Base-by-base conservation (phyloP, 306 rosid genomes). In the Citrullus mucosospermus region DNA sequence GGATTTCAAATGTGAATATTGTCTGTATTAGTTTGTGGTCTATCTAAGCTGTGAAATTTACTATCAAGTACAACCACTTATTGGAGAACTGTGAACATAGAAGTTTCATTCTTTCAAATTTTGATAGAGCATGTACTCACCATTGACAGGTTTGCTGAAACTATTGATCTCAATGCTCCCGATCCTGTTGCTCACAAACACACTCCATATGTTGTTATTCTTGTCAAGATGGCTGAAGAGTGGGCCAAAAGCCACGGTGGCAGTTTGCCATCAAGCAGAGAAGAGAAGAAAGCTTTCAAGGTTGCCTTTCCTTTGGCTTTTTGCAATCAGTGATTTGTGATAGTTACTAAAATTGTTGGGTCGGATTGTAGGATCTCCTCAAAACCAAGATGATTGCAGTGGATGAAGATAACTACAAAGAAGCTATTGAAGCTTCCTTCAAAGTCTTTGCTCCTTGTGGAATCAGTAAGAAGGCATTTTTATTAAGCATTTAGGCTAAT, bases 371-470 rank as follows among this genome's bases (percentile, higher is more conserved):
- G 99, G 99, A 95, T 22, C 86, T 90, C 84, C 86, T 95, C 73
- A 92, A 90, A 88, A 86, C 91, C 39, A 79, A 88, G 87, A 92
- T 79, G 92, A 77, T 85, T 81, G 90, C 92, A 38, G 80, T 59
- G 75, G 99, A 95, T 85, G 99, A 91, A 84, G 99, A 92, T 84
- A 95, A 95, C 84, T 95, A 95, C 80, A 92, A 59, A 89, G 99
- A 95, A 85, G 99, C 97, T 74, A 88, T 88, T 79, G 97, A 95
- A 46, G 87, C 93, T 79, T 91, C 99, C 65, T 95, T 92, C 87
- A 95, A 95, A 91, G 93, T 95, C 80, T 95, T 90, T 82, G 89
- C 97, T 78, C 83, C 92, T 38, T 89, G n/a, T 78, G 99, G 99
- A 88, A 92, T 92, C 61, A 88, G 99, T 95, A 88, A 87, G 97